Evolutionary conservation across 345 rosid genomes (phyloP).

Genomic region (Firmiana major): DNA sequence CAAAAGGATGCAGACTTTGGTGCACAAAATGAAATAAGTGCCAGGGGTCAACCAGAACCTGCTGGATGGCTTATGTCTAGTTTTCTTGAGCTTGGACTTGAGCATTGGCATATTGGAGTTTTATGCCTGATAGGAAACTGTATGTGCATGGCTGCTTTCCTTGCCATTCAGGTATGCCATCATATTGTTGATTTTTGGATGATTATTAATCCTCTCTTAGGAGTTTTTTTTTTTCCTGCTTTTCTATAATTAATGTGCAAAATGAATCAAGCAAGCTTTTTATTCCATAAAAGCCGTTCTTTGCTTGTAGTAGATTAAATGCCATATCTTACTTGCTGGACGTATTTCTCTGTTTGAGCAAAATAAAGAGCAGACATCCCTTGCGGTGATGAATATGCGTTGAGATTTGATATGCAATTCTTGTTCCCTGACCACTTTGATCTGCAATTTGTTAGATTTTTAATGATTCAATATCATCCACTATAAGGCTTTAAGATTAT

Average conservation of each 20-base stretch:
- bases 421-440: not conserved
- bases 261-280: not conserved
- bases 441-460: not conserved
- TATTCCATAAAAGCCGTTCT: not conserved
- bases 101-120: slow-evolving; percentile 84
- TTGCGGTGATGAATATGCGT: not conserved
- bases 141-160: slow-evolving; percentile 91
- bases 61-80: slow-evolving; percentile 66
- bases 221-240: not conserved
- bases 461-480: not conserved
- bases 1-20: slow-evolving; percentile 43
- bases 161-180: slow-evolving; percentile 79
- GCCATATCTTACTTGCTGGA: not conserved
- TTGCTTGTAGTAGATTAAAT: not conserved
- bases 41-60: slow-evolving; percentile 90
- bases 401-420: not conserved
- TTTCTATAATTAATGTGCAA: not conserved
- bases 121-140: slow-evolving; percentile 93
- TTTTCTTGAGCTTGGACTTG: slow-evolving; percentile 61
- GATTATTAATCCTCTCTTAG: not conserved
- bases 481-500: not conserved
- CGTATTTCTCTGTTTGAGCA: not conserved
- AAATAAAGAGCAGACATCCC: not conserved
- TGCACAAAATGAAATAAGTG: slow-evolving; percentile 53
- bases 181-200: not conserved